A percentile compares a stretch with the other conserved stretches of the same genome.
These are phyloP conservation scores for Alternaria conjuncta DNA, from an alignment of 2,329 filamentous ascomycete species.

Conservation along the genomic window DNA sequence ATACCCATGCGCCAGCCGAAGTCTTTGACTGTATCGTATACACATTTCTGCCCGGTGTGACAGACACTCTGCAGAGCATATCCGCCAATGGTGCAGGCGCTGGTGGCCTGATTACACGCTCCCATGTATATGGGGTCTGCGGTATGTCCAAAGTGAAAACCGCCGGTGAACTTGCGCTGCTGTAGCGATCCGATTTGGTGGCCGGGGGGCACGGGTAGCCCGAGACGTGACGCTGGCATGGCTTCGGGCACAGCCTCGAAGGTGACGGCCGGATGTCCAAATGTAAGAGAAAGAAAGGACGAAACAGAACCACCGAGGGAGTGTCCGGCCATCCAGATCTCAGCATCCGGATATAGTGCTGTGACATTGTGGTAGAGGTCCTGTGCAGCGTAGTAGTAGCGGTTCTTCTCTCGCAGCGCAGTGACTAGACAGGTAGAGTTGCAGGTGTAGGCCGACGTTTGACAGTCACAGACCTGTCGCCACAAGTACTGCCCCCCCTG, in stretches of 20 bases:
- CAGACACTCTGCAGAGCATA: constrained; percentile 95
- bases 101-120: constrained; percentile 87
- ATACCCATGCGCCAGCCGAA: constrained; percentile 92
- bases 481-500: constrained; percentile 91
- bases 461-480: constrained; percentile 93
- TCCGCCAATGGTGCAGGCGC: constrained; percentile 86
- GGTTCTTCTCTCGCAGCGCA: constrained; percentile 79
- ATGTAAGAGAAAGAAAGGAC: constrained; percentile 88
- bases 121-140: constrained; percentile 96
- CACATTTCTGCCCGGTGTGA: constrained; percentile 85
- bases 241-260: constrained; percentile 95
- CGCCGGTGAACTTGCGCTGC: constrained; percentile 66
- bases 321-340: constrained; percentile 90
- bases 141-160: constrained; percentile 92
- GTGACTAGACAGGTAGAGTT: constrained; percentile 87
- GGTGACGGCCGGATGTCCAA: constrained; percentile 87
- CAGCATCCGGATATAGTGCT: constrained; percentile 80
- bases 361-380: constrained; percentile 94
- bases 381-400: constrained; percentile 87
- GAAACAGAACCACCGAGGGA: constrained; percentile 90
- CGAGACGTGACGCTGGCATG: constrained; percentile 81
- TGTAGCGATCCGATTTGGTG: constrained; percentile 75
- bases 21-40: constrained; percentile 90
- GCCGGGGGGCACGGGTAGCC: constrained; percentile 83
- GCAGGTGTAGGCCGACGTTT: constrained; percentile 83